Evolutionary conservation across 139 green algal genomes (phyloP).

Genomic region (Haematococcus lacustris): DNA sequence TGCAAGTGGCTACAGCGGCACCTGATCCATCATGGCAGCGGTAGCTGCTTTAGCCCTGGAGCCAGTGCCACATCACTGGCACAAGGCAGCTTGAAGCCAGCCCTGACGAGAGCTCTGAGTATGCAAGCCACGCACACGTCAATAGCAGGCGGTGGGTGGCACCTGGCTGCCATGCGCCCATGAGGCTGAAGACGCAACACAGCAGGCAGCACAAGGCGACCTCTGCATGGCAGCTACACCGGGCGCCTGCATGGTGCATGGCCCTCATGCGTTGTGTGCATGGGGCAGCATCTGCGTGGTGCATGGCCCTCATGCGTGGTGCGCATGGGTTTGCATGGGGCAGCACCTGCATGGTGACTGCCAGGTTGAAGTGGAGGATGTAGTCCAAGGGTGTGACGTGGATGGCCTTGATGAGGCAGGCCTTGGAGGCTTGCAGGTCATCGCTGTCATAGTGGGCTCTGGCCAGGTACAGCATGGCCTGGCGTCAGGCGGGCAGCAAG

Average conservation of each 20-base stretch:
- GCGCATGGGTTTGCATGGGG: background rate
- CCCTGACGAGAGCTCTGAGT: too few species aligned
- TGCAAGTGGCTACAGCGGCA: background rate
- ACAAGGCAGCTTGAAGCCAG: too few species aligned
- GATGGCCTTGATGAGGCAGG: constrained; percentile 56
- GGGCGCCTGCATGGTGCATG: background rate
- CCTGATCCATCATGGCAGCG: too few species aligned
- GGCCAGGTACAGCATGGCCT: constrained; percentile 57
- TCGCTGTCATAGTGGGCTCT: constrained; percentile 71
- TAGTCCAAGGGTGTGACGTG: constrained; percentile 68
- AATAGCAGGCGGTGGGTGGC: background rate
- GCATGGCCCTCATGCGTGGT: background rate
- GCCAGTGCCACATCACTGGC: too few species aligned
- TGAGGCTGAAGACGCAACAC: background rate
- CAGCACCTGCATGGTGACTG: constrained; percentile 71
- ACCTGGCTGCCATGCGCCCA: background rate
- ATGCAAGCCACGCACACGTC: too few species aligned
- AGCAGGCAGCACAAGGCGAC: background rate
- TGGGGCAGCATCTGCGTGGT: background rate
- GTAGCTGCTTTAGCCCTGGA: too few species aligned
- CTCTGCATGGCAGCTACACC: background rate
- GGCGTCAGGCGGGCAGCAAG: too few species aligned
- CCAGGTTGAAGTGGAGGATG: constrained; percentile 70
- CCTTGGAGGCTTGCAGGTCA: constrained; percentile 51
- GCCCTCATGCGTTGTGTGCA: background rate